Conservation (phyloP, 139 green algal genomes). For the Nannochloris sp. region DNA sequence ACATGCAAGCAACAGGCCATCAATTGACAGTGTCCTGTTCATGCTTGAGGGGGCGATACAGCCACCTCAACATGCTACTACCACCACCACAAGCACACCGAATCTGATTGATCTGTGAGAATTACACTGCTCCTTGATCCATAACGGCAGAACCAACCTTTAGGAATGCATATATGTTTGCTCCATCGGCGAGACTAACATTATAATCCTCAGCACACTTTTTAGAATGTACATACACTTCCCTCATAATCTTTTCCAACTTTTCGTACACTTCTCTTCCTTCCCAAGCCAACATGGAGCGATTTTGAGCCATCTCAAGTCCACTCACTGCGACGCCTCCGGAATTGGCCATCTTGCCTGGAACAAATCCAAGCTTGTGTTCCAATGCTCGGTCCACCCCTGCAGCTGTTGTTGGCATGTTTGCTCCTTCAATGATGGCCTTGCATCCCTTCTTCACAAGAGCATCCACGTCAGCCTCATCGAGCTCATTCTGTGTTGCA, state of each 20-base stretch:
- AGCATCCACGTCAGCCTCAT: conserved; percentile 39
- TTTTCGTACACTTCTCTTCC: conserved; percentile 57
- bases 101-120: background rate
- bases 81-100: background rate
- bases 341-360: conserved; percentile 53
- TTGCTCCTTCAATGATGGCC: conserved; percentile 69
- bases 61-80: background rate
- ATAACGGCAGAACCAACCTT: conserved; percentile 13
- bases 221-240: conserved; percentile 4
- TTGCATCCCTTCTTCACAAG: conserved; percentile 52
- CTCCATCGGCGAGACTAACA: conserved; percentile 9
- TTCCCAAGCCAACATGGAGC: conserved; percentile 47
- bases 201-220: conserved; percentile 5
- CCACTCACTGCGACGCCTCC: conserved; percentile 64
- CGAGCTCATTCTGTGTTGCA: conserved; percentile 58
- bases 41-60: background rate
- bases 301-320: conserved; percentile 84
- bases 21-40: background rate
- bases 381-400: conserved; percentile 48
- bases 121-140: background rate
- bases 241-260: conserved; percentile 28
- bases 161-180: conserved; percentile 16
- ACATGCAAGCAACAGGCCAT: background rate
- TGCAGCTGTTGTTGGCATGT: conserved; percentile 68
- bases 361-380: conserved; percentile 15